phyloP scores from a whole-genome alignment of 306 rosid species.

The Pachyrhizus erosus region DNA sequence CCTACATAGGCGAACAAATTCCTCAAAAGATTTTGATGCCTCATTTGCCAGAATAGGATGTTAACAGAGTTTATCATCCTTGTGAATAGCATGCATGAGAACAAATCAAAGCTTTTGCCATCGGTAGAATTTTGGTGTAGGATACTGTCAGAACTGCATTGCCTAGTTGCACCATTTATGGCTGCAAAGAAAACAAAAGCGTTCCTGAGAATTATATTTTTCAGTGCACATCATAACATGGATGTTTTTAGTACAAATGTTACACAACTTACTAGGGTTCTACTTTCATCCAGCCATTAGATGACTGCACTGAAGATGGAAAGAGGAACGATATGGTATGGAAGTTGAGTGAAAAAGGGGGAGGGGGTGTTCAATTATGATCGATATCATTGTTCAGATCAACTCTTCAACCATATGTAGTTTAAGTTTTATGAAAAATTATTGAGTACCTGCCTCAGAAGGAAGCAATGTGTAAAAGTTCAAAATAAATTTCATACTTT shows the following conservation, averaged over 20 bases:
- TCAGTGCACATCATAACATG: background rate
- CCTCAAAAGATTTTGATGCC: constrained; percentile 40
- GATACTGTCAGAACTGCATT: constrained; percentile 27
- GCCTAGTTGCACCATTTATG: constrained; percentile 37
- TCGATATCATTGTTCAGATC: background rate
- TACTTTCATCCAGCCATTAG: constrained; percentile 7
- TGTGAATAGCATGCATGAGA: constrained; percentile 38
- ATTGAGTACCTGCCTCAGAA: constrained; percentile 24
- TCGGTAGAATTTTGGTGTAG: constrained; percentile 22
- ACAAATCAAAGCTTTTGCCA: constrained; percentile 26
- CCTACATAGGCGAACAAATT: constrained; percentile 43
- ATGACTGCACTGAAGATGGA: constrained; percentile 11
- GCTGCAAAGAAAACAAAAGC: constrained; percentile 42
- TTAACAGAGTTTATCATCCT: constrained; percentile 16
- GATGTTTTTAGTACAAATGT: background rate
- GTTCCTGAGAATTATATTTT: constrained; percentile 19
- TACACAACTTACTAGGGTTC: constrained; percentile 17
- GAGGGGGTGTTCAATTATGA: constrained; percentile 6
- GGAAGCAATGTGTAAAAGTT: constrained; percentile 8
- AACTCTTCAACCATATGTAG: constrained; percentile 12
- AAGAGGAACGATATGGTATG: background rate
- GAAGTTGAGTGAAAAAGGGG: background rate
- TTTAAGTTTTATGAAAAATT: background rate
- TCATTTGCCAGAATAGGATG: constrained; percentile 37
- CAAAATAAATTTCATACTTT: background rate